Percentiles rank a stretch among this genome's conserved stretches.
These are phyloP conservation scores for Fusarium sp. DNA, from an alignment of 2,329 filamentous ascomycete species.

Conservation along the genomic window DNA sequence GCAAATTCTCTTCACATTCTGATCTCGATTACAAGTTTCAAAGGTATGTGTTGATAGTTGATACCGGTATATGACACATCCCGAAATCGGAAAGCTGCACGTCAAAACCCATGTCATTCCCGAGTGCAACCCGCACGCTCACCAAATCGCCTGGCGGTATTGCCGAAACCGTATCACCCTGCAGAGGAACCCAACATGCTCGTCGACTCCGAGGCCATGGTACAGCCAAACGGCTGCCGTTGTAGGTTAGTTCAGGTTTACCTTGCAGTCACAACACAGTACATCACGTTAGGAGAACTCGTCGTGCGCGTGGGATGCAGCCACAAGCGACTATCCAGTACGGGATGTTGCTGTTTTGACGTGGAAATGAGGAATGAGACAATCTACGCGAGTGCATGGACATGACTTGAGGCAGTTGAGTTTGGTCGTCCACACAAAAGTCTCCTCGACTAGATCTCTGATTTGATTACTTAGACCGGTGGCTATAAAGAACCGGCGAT, in stretches of 20 bases:
- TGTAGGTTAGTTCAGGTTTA: conserved; percentile 19
- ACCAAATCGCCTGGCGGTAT: conserved; percentile 20
- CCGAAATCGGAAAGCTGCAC: conserved; percentile 27
- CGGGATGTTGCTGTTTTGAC: conserved; percentile 5
- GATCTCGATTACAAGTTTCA: background rate
- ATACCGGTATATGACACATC: conserved; percentile 1
- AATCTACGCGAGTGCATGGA: conserved; percentile 3
- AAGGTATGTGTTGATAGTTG: background rate
- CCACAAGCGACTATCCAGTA: conserved; percentile 11
- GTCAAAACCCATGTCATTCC: conserved; percentile 34
- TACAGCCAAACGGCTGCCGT: conserved; percentile 25
- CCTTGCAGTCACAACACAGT: background rate
- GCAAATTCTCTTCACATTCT: background rate
- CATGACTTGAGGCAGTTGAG: conserved; percentile 13
- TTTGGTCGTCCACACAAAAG: background rate
- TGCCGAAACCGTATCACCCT: conserved; percentile 31
- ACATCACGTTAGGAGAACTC: conserved; percentile 1
- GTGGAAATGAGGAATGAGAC: conserved; percentile 1
- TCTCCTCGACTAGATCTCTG: background rate
- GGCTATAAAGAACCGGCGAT: background rate
- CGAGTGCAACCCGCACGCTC: conserved; percentile 30
- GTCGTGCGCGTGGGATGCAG: conserved; percentile 15
- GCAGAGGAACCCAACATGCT: conserved; percentile 31
- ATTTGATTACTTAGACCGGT: background rate
- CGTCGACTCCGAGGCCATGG: conserved; percentile 37